A percentile compares a stretch with the other conserved stretches of the same genome.
Evolutionary conservation across 176 grass and related monocot genomes (phyloP).

Genomic region (Microstegium vimineum): DNA sequence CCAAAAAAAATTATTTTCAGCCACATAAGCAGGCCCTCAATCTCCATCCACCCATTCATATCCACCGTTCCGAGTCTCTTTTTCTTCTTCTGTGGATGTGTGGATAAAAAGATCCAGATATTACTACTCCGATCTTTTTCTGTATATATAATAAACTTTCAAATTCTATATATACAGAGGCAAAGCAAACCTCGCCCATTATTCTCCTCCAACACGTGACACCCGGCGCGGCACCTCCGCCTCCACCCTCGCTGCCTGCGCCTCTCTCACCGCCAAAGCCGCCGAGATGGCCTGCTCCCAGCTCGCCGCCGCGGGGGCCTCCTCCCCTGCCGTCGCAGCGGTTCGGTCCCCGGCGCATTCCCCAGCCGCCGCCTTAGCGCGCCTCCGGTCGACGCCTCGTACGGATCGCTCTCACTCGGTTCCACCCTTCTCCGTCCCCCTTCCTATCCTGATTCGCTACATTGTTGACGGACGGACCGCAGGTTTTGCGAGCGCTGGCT

Average conservation of each 20-base stretch:
- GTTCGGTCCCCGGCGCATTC: neutral
- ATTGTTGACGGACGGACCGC: neutral
- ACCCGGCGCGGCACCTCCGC: neutral
- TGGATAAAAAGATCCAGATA: too few species aligned
- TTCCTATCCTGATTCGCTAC: neutral
- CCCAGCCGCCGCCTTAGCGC: neutral
- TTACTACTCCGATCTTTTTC: too few species aligned
- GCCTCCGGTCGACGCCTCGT: constrained; percentile 19
- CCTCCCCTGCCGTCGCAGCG: neutral
- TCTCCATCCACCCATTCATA: too few species aligned
- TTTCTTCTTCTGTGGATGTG: too few species aligned
- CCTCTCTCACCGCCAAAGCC: neutral
- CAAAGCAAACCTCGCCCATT: neutral
- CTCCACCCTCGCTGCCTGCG: too few species aligned
- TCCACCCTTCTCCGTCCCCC: neutral
- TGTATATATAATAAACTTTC: too few species aligned
- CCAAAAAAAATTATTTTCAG: too few species aligned
- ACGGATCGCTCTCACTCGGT: neutral
- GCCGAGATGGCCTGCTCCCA: constrained; percentile 28
- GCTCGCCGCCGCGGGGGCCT: constrained; percentile 23
- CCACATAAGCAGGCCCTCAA: too few species aligned
- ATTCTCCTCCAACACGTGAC: neutral
- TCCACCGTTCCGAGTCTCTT: too few species aligned
- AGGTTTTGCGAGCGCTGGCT: neutral
- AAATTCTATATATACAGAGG: neutral